Base-by-base conservation (phyloP, 176 grass and related monocot species). In the Dendrocalamus sinicus region DNA sequence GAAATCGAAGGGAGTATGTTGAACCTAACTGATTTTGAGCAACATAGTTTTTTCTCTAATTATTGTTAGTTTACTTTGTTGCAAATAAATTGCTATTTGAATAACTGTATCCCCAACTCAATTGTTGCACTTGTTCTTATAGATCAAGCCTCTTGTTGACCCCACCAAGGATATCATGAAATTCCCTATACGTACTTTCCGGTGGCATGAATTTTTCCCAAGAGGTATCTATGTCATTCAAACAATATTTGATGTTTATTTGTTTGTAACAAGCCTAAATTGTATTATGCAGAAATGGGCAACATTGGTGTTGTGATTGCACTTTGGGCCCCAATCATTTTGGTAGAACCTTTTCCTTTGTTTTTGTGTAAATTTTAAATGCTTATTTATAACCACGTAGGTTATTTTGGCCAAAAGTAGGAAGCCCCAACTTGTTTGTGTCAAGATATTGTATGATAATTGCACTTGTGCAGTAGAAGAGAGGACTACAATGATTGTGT, bases 121-220 rank as follows among this genome's bases (percentile, higher is more conserved):
- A 19, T 79, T 84, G 0, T 82, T 71, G 22, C 52, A 6, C 76
- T 80, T 88, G 28, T 63, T 50, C 22, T 52, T 87, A 79, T 85
- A 98, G 95, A 98, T 98, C 74, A 98, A 91, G 59, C 95, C 95
- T 89, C 95, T 98, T 93, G 88, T 92, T 81, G 83, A 67, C 2
- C 93, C 95, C 40, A 98, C 95, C 55, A 93, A 48, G 89, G 91
- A 87, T 90, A 95, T 98, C 83, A 98, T 98, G 95, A 98, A 88
- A 71, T 74, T 60, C 30, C 76, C 95, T 73, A 90, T 98, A 58
- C 91, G 5, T 78, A 93, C 81, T 53, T 98, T 83, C 68, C 87
- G 58, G 50, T 98, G 95, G 95, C 95, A 98, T 75, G 95, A 98
- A 39, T 98, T 98, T 87, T 98, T 98, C 82, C 95, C 95, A 58